phyloP scores from a whole-genome alignment of 1,284 basidiomycete genomes.

The Xerocomus minutiporus region DNA sequence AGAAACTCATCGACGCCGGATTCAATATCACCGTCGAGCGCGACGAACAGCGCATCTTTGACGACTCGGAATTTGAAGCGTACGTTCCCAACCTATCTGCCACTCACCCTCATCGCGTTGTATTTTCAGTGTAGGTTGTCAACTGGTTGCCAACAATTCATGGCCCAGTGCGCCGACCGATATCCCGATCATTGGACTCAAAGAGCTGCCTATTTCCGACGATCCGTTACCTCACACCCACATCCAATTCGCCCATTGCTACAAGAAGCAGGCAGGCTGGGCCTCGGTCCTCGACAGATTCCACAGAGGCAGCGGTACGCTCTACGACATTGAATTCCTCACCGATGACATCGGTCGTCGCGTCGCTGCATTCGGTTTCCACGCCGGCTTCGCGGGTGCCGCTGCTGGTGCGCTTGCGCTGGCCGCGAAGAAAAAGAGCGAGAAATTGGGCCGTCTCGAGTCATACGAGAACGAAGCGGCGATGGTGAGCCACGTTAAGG shows the following conservation, averaged over 20 bases:
- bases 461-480: slow-evolving; percentile 80
- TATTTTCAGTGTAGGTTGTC: slow-evolving; percentile 77
- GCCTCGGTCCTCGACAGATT: slow-evolving; percentile 85
- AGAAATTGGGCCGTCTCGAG: slow-evolving; percentile 63
- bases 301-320: slow-evolving; percentile 77
- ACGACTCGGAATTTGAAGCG: slow-evolving; percentile 91
- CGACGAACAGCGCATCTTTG: slow-evolving; percentile 94
- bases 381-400: slow-evolving; percentile 97
- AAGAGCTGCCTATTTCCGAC: slow-evolving; percentile 84
- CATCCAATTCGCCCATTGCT: slow-evolving; percentile 99
- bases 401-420: slow-evolving; percentile 88
- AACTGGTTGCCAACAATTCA: slow-evolving; percentile 82
- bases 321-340: slow-evolving; percentile 98
- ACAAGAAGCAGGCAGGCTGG: slow-evolving; percentile 97
- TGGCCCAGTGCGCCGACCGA: slow-evolving; percentile 80
- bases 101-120: not conserved
- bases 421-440: slow-evolving; percentile 63
- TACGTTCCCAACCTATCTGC: slow-evolving; percentile 39
- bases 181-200: slow-evolving; percentile 90
- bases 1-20: slow-evolving; percentile 84
- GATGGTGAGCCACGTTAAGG: slow-evolving; percentile 74
- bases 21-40: slow-evolving; percentile 92
- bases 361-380: slow-evolving; percentile 98
- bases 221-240: slow-evolving; percentile 89
- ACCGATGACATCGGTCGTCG: slow-evolving; percentile 81